These are phyloP conservation scores for Amauroascus verrucosus DNA, from an alignment of 2,329 filamentous ascomycete species.

Conservation along the genomic window DNA sequence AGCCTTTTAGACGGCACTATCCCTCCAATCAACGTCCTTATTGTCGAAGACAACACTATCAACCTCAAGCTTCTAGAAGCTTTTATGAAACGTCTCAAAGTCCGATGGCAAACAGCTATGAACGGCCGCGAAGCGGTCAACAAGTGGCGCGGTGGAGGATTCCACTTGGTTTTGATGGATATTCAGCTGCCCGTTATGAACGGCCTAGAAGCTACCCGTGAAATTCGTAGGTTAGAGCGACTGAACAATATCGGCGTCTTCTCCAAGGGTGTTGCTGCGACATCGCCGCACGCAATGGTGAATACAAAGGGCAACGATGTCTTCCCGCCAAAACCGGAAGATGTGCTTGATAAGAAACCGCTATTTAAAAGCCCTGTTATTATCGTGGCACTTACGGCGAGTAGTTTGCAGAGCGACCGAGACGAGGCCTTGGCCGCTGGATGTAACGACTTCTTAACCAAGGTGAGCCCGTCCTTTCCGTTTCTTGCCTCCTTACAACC, in stretches of 20 bases:
- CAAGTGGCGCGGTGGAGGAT: constrained; percentile 87
- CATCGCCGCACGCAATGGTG: constrained; percentile 33
- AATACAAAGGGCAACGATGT: neutral
- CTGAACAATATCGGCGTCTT: constrained; percentile 92
- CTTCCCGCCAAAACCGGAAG: constrained; percentile 24
- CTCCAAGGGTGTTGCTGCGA: constrained; percentile 54
- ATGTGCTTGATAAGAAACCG: constrained; percentile 29
- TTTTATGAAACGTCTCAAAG: constrained; percentile 90
- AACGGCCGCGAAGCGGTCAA: constrained; percentile 86
- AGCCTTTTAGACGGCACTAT: constrained; percentile 70
- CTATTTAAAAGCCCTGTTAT: constrained; percentile 95
- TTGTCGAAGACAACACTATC: constrained; percentile 97
- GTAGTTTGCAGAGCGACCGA: constrained; percentile 85
- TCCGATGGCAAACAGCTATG: constrained; percentile 94
- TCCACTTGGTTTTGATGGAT: constrained; percentile 96
- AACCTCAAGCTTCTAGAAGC: constrained; percentile 88
- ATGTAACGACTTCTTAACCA: constrained; percentile 96
- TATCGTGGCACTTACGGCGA: constrained; percentile 91
- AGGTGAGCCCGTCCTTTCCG: constrained; percentile 52
- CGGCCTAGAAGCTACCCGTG: constrained; percentile 84
- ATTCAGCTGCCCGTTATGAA: constrained; percentile 97
- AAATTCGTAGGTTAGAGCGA: constrained; percentile 80
- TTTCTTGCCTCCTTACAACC: too few species aligned
- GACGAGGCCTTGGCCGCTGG: constrained; percentile 90
- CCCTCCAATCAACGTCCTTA: constrained; percentile 91